Percentiles rank a stretch among this genome's conserved stretches.
Conservation (phyloP, 164 flowering plant genomes). For the Dillenia turbinata region DNA sequence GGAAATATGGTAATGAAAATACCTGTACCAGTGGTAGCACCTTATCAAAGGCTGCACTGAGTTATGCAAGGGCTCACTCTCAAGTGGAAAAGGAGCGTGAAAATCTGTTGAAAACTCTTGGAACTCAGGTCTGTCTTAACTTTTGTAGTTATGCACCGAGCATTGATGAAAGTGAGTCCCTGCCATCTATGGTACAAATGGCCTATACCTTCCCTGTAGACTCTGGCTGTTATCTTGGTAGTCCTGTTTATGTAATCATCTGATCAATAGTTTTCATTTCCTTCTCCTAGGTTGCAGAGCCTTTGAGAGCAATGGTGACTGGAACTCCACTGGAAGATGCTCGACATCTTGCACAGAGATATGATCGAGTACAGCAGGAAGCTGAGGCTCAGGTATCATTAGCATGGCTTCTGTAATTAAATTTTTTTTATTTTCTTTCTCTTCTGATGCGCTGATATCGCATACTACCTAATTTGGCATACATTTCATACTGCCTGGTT, state of each 20-base stretch:
- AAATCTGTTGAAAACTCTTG: constrained; percentile 69
- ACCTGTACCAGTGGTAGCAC: constrained; percentile 83
- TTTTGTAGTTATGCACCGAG: neutral
- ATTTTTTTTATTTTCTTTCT: neutral
- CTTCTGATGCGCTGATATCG: neutral
- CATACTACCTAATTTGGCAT: too few relatives aligned
- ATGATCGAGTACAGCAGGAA: constrained; percentile 62
- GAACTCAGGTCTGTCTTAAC: constrained; percentile 70
- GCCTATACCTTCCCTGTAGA: too few relatives aligned
- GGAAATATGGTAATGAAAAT: constrained; percentile 82
- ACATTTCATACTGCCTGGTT: too few relatives aligned
- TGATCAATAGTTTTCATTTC: too few relatives aligned
- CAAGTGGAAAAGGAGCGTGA: constrained; percentile 90
- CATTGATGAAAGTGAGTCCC: too few relatives aligned
- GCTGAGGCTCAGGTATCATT: constrained; percentile 63
- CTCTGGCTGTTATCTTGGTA: too few relatives aligned
- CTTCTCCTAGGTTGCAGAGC: constrained; percentile 53
- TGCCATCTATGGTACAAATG: too few relatives aligned
- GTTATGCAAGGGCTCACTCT: constrained; percentile 63
- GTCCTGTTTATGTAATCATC: too few relatives aligned
- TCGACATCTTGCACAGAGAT: constrained; percentile 73
- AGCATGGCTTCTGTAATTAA: neutral
- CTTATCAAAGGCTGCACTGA: constrained; percentile 69
- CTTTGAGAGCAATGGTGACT: constrained; percentile 61
- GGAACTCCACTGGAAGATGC: constrained; percentile 73